A percentile compares a stretch with the other conserved stretches of the same genome.
Evolutionary conservation across 768 basidiomycete genomes (phyloP).

Genomic region (Termitomyces bulborhizus): DNA sequence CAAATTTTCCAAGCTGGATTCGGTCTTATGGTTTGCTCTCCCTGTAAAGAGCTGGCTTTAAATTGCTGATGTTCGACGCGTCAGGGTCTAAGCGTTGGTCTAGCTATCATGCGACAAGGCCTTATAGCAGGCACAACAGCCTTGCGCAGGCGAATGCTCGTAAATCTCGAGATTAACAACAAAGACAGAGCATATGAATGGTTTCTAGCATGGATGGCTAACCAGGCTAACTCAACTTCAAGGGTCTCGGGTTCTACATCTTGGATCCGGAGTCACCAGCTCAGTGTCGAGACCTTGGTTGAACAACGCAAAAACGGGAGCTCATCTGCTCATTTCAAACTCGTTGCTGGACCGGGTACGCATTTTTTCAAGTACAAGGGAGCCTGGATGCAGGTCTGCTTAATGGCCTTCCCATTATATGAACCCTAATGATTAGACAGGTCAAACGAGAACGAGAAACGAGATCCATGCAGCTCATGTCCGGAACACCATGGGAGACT

Average conservation of each 20-base stretch:
- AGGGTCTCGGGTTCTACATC: constrained; percentile 22
- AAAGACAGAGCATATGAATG: constrained; percentile 94
- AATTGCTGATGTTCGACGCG: not conserved
- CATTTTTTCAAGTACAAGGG: constrained; percentile 89
- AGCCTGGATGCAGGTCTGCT: constrained; percentile 90
- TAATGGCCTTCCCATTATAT: not conserved
- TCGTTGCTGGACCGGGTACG: constrained; percentile 94
- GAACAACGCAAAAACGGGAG: constrained; percentile 90
- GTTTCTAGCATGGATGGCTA: constrained; percentile 96
- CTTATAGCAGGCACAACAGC: constrained; percentile 62
- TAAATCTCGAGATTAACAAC: constrained; percentile 93
- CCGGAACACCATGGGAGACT: constrained; percentile 96
- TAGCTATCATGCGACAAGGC: constrained; percentile 70
- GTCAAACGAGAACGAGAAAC: constrained; percentile 94
- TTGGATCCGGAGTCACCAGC: constrained; percentile 80
- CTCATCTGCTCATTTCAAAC: constrained; percentile 80
- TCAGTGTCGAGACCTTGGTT: constrained; percentile 90
- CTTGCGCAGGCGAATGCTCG: constrained; percentile 85
- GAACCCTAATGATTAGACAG: constrained; percentile 31
- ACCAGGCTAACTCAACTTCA: constrained; percentile 38
- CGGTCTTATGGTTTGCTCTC: constrained; percentile 76
- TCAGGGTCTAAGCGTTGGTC: constrained; percentile 86
- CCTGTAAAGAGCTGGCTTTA: not conserved
- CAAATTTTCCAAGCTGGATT: constrained; percentile 98
- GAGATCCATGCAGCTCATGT: constrained; percentile 85